Percentiles rank a stretch among this genome's conserved stretches.
Evolutionary conservation across 2,329 filamentous ascomycete genomes (phyloP).

Genomic region (Trichoderma sp.): DNA sequence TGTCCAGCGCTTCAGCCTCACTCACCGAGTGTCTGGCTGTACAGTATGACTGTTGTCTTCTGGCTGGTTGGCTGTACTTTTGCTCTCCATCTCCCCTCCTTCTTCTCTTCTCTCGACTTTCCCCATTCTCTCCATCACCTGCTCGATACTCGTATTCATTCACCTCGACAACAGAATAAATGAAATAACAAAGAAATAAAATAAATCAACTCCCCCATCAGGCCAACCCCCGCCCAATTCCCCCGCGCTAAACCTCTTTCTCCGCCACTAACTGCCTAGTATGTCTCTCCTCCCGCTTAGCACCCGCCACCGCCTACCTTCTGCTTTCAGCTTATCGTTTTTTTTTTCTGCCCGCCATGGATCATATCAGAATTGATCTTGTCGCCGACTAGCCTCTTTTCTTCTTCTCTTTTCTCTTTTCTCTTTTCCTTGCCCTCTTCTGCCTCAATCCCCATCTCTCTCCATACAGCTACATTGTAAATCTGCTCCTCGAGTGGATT

Average conservation of each 20-base stretch:
- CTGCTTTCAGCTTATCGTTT: constrained; percentile 9
- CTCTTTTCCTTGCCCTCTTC: not conserved
- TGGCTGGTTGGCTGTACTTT: too few species aligned
- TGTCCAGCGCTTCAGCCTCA: not conserved
- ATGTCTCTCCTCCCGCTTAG: not conserved
- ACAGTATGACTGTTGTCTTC: not conserved
- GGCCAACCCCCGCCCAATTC: not conserved
- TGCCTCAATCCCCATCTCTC: not conserved
- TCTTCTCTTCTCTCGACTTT: not conserved
- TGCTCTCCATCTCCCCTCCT: not conserved
- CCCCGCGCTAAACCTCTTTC: not conserved
- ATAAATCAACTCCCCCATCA: not conserved
- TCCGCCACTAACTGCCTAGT: not conserved
- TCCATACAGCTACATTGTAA: constrained; percentile 5
- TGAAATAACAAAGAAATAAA: not conserved
- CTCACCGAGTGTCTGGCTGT: not conserved
- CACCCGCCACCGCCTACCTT: constrained; percentile 6
- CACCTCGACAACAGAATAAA: not conserved
- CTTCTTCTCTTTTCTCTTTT: not conserved
- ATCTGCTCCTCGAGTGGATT: constrained; percentile 21
- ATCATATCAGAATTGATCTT: not conserved
- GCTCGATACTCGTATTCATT: not conserved
- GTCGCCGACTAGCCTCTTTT: not conserved
- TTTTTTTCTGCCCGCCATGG: constrained; percentile 5
- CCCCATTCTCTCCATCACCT: not conserved